These are phyloP conservation scores for Botrytis galanthina DNA, from an alignment of 2,329 filamentous ascomycete species.

Conservation along the genomic window DNA sequence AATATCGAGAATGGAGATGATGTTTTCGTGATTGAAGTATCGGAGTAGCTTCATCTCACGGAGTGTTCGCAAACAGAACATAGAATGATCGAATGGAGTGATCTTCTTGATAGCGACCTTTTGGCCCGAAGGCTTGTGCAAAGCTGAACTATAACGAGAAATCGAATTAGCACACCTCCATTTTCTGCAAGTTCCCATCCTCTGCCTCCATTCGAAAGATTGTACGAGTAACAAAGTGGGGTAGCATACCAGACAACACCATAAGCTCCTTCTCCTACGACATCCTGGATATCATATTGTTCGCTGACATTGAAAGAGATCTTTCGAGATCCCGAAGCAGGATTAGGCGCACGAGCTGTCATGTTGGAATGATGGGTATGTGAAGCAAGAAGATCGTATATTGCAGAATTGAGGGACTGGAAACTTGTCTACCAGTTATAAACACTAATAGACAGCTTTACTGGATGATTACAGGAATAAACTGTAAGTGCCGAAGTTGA, in stretches of 20 bases:
- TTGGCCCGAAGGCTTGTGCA: slow-evolving; percentile 96
- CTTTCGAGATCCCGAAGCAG: slow-evolving; percentile 69
- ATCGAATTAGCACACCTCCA: slow-evolving; percentile 5
- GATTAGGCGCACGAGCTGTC: slow-evolving; percentile 50
- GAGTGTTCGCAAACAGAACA: slow-evolving; percentile 95
- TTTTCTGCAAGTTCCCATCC: background rate
- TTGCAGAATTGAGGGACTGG: slow-evolving; percentile 3
- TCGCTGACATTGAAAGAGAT: slow-evolving; percentile 99
- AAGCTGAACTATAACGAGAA: slow-evolving; percentile 67
- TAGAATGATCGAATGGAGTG: slow-evolving; percentile 97
- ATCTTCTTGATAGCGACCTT: slow-evolving; percentile 99
- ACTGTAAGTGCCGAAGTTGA: background rate
- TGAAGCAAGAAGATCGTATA: slow-evolving; percentile 2
- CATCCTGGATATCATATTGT: slow-evolving; percentile 99
- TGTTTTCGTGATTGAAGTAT: slow-evolving; percentile 99
- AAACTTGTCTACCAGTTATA: slow-evolving; percentile 9
- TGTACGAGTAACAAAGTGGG: slow-evolving; percentile 9
- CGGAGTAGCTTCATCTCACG: slow-evolving; percentile 98
- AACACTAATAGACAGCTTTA: background rate
- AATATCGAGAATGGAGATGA: slow-evolving; percentile 98
- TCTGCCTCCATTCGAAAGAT: background rate
- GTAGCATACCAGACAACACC: slow-evolving; percentile 84
- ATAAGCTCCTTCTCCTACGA: slow-evolving; percentile 97
- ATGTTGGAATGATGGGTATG: slow-evolving; percentile 24
- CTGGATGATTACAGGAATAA: slow-evolving; percentile 3